phyloP scores from a whole-genome alignment of 768 basidiomycete species.

The Pulveroboletus sp. region DNA sequence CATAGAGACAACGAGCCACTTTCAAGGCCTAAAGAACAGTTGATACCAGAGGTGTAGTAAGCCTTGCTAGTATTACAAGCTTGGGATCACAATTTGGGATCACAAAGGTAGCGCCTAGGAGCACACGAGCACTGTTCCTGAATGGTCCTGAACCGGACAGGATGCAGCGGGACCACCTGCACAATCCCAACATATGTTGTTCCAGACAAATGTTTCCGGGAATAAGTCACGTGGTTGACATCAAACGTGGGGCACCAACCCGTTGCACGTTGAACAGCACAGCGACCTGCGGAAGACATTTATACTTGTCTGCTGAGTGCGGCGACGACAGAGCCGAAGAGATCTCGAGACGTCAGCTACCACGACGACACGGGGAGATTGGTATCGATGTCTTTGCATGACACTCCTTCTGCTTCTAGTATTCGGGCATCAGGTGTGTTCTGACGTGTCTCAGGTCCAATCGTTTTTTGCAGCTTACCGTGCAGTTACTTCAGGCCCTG shows the following conservation, averaged over 20 bases:
- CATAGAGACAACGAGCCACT: too few species aligned
- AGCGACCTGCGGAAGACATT: neutral
- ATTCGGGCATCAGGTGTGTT: conserved; percentile 15
- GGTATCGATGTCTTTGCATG: conserved; percentile 18
- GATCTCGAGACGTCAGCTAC: neutral
- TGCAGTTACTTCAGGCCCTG: conserved; percentile 12
- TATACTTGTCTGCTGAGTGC: neutral
- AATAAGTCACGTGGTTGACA: conserved; percentile 11
- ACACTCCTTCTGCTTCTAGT: conserved; percentile 16
- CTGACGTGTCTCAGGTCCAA: neutral
- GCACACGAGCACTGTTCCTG: too few species aligned
- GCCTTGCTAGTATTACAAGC: too few species aligned
- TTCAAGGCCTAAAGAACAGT: too few species aligned
- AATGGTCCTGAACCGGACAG: too few species aligned
- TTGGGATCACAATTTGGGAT: too few species aligned
- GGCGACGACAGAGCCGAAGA: neutral
- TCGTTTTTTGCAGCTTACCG: conserved; percentile 4
- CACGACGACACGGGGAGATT: neutral
- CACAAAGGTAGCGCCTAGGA: too few species aligned
- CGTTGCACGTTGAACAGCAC: conserved; percentile 8
- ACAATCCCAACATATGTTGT: too few species aligned
- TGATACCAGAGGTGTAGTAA: too few species aligned
- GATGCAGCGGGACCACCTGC: too few species aligned
- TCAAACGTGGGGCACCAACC: conserved; percentile 1
- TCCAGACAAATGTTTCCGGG: neutral